phyloP scores from a whole-genome alignment of 768 basidiomycete genomes.

The Mycena epipterygia region DNA sequence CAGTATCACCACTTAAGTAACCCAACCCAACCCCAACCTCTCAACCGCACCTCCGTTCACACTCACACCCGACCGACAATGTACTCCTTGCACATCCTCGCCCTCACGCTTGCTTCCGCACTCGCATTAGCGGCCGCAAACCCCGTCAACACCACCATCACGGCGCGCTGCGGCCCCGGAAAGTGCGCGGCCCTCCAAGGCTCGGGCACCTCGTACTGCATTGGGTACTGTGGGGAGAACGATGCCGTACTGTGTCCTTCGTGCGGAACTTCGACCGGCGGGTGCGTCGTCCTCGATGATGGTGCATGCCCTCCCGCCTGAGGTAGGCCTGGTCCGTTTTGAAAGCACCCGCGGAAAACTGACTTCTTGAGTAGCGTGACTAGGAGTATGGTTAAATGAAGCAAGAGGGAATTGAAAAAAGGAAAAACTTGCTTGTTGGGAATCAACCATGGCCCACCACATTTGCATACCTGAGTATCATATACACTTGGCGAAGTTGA shows the following conservation, averaged over 20 bases:
- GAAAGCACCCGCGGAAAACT: background rate
- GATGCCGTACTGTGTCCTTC: slow-evolving; percentile 2
- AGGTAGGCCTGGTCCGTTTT: background rate
- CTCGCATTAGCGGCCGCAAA: background rate
- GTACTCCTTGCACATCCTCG: background rate
- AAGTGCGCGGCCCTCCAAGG: background rate
- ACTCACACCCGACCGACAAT: background rate
- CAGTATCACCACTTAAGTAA: too few species aligned
- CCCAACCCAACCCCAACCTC: too few species aligned
- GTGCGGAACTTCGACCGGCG: background rate
- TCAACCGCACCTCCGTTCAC: too few species aligned
- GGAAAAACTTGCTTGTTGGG: too few species aligned
- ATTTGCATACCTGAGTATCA: too few species aligned
- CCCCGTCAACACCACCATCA: background rate
- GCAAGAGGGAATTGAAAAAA: background rate
- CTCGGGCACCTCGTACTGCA: slow-evolving; percentile 10
- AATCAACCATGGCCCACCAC: too few species aligned
- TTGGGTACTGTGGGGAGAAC: background rate
- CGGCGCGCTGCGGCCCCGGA: slow-evolving; percentile 1
- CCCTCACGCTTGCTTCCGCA: background rate
- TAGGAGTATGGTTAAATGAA: background rate
- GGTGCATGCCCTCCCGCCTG: too few species aligned
- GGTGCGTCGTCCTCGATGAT: background rate
- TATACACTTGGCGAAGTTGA: too few species aligned
- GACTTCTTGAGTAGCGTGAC: background rate